Percentiles rank a stretch among this genome's conserved stretches.
Conservation (phyloP, 2,329 filamentous ascomycete species). For the Sarocladiaceae sp. region DNA sequence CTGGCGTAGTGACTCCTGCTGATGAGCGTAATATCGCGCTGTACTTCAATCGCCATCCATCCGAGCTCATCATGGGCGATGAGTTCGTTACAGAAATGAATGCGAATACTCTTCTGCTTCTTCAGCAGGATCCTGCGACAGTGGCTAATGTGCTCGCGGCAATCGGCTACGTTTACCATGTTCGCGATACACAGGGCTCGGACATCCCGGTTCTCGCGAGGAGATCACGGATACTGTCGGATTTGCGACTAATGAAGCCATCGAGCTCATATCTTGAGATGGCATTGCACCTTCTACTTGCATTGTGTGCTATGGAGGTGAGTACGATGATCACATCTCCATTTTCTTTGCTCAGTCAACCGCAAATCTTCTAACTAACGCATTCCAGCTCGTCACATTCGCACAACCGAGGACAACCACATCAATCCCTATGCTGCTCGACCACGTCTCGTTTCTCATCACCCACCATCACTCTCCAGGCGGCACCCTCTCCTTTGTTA, state of each 20-base stretch:
- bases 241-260: not conserved
- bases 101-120: not conserved
- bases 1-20: not conserved
- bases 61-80: not conserved
- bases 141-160: not conserved
- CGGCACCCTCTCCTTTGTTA: not conserved
- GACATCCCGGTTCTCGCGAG: not conserved
- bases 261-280: not conserved
- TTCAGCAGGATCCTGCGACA: not conserved
- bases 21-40: not conserved
- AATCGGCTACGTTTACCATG: not conserved
- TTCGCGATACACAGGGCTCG: not conserved
- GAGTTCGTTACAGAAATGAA: not conserved
- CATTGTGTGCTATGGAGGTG: not conserved
- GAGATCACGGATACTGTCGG: not conserved
- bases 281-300: not conserved
- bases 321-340: no score
- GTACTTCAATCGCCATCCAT: not conserved
- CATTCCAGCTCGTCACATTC: not conserved
- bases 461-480: not conserved
- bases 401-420: not conserved
- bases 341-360: no score
- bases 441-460: not conserved
- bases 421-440: not conserved
- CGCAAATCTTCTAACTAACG: no score